phyloP scores from a whole-genome alignment of 2,329 filamentous ascomycete species.

The Bipolaris zeicola region DNA sequence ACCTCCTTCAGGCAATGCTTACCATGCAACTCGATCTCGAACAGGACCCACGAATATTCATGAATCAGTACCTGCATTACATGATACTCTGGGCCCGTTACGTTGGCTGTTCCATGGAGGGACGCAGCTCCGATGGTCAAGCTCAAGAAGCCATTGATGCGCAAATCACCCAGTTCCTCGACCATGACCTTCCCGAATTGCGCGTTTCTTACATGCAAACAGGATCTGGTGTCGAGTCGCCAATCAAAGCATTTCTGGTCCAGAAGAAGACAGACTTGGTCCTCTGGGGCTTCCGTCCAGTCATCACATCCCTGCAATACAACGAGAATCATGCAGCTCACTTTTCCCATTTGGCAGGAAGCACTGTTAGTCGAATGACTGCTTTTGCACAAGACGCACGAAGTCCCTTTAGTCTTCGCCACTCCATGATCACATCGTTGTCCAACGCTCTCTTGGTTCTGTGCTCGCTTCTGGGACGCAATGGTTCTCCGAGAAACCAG shows the following conservation, averaged over 20 bases:
- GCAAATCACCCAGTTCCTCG: slow-evolving; percentile 16
- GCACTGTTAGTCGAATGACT: slow-evolving; percentile 22
- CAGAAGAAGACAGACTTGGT: slow-evolving; percentile 31
- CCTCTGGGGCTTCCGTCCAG: slow-evolving; percentile 31
- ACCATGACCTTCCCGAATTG: slow-evolving; percentile 6
- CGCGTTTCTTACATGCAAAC: slow-evolving; percentile 4
- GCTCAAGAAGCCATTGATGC: slow-evolving; percentile 13
- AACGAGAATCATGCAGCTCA: slow-evolving; percentile 16
- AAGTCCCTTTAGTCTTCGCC: slow-evolving; percentile 19
- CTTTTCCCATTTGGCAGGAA: slow-evolving; percentile 24
- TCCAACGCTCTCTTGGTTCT: slow-evolving; percentile 28
- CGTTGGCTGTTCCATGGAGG: slow-evolving; percentile 31
- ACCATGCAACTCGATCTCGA: slow-evolving; percentile 14
- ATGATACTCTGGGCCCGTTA: slow-evolving; percentile 36
- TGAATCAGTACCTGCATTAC: slow-evolving; percentile 27
- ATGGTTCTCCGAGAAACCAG: slow-evolving; percentile 5
- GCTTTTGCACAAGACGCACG: slow-evolving; percentile 8
- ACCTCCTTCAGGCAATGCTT: slow-evolving; percentile 16
- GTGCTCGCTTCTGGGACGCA: slow-evolving; percentile 25
- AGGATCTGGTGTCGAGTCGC: not conserved
- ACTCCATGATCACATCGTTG: slow-evolving; percentile 25
- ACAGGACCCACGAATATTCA: slow-evolving; percentile 21
- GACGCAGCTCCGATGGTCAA: slow-evolving; percentile 17
- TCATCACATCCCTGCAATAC: slow-evolving; percentile 32
- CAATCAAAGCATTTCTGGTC: slow-evolving; percentile 16